Evolutionary conservation across 78 protist species (phyloP).

Genomic region (Dictyostelium capitatum): DNA sequence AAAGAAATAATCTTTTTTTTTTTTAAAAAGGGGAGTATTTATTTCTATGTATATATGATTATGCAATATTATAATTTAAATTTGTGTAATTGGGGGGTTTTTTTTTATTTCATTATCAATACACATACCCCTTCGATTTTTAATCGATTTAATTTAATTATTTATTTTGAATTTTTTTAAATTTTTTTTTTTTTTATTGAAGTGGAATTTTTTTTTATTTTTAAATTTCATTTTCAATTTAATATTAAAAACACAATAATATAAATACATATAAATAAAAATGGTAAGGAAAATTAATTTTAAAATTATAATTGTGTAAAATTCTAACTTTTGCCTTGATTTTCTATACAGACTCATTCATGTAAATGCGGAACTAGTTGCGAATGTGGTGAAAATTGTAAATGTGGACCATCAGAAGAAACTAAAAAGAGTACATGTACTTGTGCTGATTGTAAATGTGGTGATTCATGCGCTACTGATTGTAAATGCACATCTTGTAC

Average conservation of each 20-base stretch:
- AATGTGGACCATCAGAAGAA: neutral
- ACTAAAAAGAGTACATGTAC: neutral
- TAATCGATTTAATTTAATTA: too few relatives aligned
- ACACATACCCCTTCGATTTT: too few relatives aligned
- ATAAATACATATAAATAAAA: too few relatives aligned
- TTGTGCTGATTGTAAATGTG: neutral
- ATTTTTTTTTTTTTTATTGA: too few relatives aligned
- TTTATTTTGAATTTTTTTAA: too few relatives aligned
- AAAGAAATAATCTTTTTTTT: too few relatives aligned
- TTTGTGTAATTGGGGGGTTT: too few relatives aligned
- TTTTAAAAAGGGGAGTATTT: too few relatives aligned
- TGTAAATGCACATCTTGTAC: slow-evolving; percentile 1
- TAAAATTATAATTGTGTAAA: neutral
- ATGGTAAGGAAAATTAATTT: neutral
- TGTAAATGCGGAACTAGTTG: neutral
- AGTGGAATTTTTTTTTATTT: neutral
- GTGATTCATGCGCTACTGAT: neutral
- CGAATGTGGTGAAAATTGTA: neutral
- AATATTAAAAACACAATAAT: neutral
- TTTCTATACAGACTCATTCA: neutral
- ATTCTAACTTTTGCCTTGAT: neutral
- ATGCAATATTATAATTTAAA: too few relatives aligned
- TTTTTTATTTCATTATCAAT: too few relatives aligned
- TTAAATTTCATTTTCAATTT: neutral
- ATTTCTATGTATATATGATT: too few relatives aligned